Conservation (phyloP, 306 rosid species). For the Fragaria vesca region DNA sequence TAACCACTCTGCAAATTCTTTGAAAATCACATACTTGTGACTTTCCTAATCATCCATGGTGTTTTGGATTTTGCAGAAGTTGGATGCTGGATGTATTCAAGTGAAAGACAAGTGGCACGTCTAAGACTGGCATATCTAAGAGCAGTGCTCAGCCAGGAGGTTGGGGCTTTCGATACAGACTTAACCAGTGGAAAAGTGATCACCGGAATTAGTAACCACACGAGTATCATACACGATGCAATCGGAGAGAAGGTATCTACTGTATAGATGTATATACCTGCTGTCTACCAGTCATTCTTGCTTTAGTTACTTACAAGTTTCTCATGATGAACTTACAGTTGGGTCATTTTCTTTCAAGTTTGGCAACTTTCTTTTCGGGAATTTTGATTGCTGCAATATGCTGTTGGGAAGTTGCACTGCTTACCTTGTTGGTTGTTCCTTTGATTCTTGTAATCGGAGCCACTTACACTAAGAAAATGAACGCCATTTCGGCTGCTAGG, state of each 20-base stretch:
- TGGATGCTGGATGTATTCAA: slow-evolving; percentile 88
- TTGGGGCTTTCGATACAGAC: slow-evolving; percentile 86
- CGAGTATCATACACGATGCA: slow-evolving; percentile 75
- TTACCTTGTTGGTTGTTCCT: slow-evolving; percentile 65
- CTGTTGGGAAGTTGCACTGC: slow-evolving; percentile 75
- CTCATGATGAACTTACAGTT: slow-evolving; percentile 36
- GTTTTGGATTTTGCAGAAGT: slow-evolving; percentile 44
- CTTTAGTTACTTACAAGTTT: background rate
- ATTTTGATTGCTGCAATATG: slow-evolving; percentile 66
- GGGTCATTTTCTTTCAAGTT: slow-evolving; percentile 69
- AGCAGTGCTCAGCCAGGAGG: slow-evolving; percentile 74
- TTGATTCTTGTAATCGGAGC: slow-evolving; percentile 75
- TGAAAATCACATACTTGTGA: slow-evolving; percentile 43
- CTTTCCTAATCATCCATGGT: background rate
- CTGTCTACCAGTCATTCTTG: background rate
- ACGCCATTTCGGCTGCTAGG: slow-evolving; percentile 53
- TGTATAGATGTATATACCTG: background rate
- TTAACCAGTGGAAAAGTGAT: slow-evolving; percentile 67
- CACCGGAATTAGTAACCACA: slow-evolving; percentile 67
- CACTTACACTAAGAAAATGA: slow-evolving; percentile 77
- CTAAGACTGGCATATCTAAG: slow-evolving; percentile 62
- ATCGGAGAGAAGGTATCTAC: slow-evolving; percentile 71
- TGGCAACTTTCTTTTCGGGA: slow-evolving; percentile 69
- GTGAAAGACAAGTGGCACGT: slow-evolving; percentile 69
- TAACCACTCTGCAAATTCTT: background rate